These are phyloP conservation scores for Eucalyptus pauciflora DNA, from an alignment of 345 rosid species.

Conservation along the genomic window DNA sequence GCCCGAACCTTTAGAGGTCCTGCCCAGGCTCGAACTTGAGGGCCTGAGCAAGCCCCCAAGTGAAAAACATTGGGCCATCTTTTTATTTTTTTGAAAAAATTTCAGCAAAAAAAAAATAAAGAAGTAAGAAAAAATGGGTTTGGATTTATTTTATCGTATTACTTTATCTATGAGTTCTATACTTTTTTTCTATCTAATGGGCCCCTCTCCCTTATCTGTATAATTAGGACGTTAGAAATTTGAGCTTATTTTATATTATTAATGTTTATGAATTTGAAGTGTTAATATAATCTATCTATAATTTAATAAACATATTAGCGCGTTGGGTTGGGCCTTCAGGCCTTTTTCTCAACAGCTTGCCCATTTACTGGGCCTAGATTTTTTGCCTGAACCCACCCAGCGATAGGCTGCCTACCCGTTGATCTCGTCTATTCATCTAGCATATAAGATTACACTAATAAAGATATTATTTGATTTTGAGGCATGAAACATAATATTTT, in stretches of 20 bases:
- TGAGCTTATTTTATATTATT: background rate
- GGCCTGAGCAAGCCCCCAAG: background rate
- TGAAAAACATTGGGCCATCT: background rate
- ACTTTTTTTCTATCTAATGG: background rate
- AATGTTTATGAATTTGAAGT: rapidly evolving
- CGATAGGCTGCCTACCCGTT: background rate
- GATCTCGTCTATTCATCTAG: background rate
- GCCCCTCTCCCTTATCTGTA: too few species aligned
- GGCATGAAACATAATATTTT: background rate
- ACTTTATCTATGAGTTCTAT: background rate
- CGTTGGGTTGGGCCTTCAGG: background rate
- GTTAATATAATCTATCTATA: background rate
- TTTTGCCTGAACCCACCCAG: background rate
- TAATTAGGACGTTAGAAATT: background rate
- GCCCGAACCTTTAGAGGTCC: background rate
- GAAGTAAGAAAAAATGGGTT: background rate
- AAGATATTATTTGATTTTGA: too few species aligned
- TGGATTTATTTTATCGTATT: too few species aligned
- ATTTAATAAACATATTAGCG: background rate
- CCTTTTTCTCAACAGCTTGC: rapidly evolving
- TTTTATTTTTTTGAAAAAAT: too few species aligned
- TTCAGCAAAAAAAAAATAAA: background rate
- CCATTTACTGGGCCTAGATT: background rate
- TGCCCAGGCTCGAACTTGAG: background rate
- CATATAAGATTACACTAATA: background rate